Evolutionary conservation across 1,284 basidiomycete species (phyloP).

Genomic region (Microbotryum intermedium): DNA sequence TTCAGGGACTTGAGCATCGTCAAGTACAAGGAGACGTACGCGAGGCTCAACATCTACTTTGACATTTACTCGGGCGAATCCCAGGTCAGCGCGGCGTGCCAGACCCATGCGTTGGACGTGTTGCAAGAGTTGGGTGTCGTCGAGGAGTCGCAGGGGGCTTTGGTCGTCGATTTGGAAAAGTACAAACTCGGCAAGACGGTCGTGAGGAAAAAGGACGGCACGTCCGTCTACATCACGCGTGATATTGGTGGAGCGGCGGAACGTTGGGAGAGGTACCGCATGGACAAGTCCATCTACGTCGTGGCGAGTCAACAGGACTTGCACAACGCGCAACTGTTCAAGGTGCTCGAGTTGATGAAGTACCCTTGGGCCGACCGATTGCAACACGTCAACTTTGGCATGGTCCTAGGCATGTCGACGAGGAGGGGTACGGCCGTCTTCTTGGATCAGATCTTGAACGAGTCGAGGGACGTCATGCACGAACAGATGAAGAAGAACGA

Average conservation of each 20-base stretch:
- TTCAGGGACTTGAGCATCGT: constrained; percentile 89
- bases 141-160: constrained; percentile 53
- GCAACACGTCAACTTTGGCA: constrained; percentile 66
- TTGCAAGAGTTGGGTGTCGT: constrained; percentile 51
- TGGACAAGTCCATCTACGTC: constrained; percentile 84
- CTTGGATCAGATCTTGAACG: constrained; percentile 85
- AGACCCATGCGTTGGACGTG: constrained; percentile 58
- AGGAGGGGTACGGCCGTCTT: constrained; percentile 94
- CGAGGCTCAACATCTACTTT: constrained; percentile 81
- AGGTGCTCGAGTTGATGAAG: constrained; percentile 82
- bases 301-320: constrained; percentile 73
- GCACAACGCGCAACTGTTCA: constrained; percentile 89
- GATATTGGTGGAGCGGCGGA: constrained; percentile 92
- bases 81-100: constrained; percentile 68
- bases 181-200: constrained; percentile 87
- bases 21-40: constrained; percentile 86
- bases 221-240: constrained; percentile 95
- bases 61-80: constrained; percentile 94
- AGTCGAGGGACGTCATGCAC: constrained; percentile 86
- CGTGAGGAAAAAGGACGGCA: constrained; percentile 87
- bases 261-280: constrained; percentile 82
- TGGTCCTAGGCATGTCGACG: constrained; percentile 94
- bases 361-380: constrained; percentile 75
- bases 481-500: constrained; percentile 94
- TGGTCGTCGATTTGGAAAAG: constrained; percentile 73